These are phyloP conservation scores for Saturnispora saitoi DNA, from an alignment of 805 yeast genomes.

Conservation along the genomic window DNA sequence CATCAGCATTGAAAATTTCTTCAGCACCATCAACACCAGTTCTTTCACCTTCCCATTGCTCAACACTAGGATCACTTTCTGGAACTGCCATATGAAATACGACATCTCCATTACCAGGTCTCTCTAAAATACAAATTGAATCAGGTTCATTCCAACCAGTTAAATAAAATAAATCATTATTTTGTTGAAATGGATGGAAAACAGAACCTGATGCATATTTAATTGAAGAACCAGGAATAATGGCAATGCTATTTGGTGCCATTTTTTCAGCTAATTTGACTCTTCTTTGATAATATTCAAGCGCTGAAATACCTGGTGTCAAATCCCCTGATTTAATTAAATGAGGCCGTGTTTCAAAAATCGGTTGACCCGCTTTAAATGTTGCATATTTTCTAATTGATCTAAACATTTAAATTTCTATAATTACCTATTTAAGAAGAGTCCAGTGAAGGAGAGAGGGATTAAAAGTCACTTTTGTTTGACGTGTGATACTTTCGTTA, in stretches of 20 bases:
- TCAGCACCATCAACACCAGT: conserved; percentile 78
- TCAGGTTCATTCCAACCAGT: conserved; percentile 94
- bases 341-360: conserved; percentile 77
- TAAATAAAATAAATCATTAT: conserved; percentile 76
- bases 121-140: conserved; percentile 60
- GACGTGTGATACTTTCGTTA: neutral
- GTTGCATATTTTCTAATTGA: conserved; percentile 5
- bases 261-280: conserved; percentile 45
- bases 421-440: neutral
- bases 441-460: too few relatives aligned
- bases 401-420: conserved; percentile 1
- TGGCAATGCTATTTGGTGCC: conserved; percentile 58
- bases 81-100: conserved; percentile 77
- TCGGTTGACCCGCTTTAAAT: conserved; percentile 65
- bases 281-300: conserved; percentile 74
- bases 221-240: conserved; percentile 61
- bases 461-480: neutral
- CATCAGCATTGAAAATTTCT: conserved; percentile 84
- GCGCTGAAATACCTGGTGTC: conserved; percentile 80
- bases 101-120: conserved; percentile 43
- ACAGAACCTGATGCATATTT: conserved; percentile 87
- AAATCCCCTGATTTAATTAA: conserved; percentile 66
- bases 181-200: conserved; percentile 87
- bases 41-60: conserved; percentile 92
- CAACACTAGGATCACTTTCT: conserved; percentile 65